phyloP scores from a whole-genome alignment of 371 early-diverging fungal genomes.

The Parasitella parasitica region DNA sequence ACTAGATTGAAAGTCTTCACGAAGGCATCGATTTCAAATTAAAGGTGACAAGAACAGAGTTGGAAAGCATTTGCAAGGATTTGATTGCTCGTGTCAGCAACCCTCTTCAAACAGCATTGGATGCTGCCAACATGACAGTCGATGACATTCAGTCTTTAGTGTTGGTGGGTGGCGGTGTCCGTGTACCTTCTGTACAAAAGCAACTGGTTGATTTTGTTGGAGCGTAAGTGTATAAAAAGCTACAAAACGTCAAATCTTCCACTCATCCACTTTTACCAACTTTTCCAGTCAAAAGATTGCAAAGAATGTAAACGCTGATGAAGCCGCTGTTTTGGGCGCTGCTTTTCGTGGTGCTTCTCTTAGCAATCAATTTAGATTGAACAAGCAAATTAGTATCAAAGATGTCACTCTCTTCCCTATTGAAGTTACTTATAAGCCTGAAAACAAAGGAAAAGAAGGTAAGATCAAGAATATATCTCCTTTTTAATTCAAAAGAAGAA shows the following conservation, averaged over 20 bases:
- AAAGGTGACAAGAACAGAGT: constrained; percentile 74
- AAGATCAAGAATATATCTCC: constrained; percentile 1
- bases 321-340: constrained; percentile 94
- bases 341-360: constrained; percentile 87
- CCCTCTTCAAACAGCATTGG: constrained; percentile 74
- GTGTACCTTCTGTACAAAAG: constrained; percentile 84
- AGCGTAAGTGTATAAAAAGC: constrained; percentile 43
- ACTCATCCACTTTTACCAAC: not conserved
- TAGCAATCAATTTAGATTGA: constrained; percentile 85
- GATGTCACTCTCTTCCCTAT: constrained; percentile 80
- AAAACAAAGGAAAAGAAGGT: constrained; percentile 47
- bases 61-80: constrained; percentile 71
- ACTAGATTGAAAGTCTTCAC: constrained; percentile 80
- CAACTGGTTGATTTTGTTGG: constrained; percentile 73
- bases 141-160: constrained; percentile 82
- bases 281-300: constrained; percentile 77
- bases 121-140: constrained; percentile 66
- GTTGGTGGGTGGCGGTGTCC: constrained; percentile 92
- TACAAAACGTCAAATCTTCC: not conserved
- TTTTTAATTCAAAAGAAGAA: no score
- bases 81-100: constrained; percentile 68
- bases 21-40: constrained; percentile 85
- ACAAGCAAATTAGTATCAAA: constrained; percentile 79
- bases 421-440: constrained; percentile 69
- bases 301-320: constrained; percentile 92